These are phyloP conservation scores for Symbiotaphrina buchneri DNA, from an alignment of 495 filamentous ascomycete genomes.

Conservation along the genomic window DNA sequence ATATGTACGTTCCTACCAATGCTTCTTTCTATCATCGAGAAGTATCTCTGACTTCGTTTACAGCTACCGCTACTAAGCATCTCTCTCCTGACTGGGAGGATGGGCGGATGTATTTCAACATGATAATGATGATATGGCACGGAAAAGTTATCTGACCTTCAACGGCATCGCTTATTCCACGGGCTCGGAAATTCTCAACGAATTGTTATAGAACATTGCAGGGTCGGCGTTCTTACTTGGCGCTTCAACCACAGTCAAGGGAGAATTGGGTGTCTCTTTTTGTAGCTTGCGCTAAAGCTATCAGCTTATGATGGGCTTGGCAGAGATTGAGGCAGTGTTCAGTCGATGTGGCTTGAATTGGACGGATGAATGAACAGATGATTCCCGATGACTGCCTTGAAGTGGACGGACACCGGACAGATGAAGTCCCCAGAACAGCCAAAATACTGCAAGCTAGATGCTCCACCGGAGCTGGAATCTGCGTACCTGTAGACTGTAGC, in stretches of 20 bases:
- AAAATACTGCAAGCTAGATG: too few species aligned
- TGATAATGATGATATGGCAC: conserved; percentile 39
- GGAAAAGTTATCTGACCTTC: conserved; percentile 39
- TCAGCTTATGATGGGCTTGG: too few species aligned
- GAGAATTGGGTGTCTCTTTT: conserved; percentile 6
- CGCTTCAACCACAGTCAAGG: conserved; percentile 16
- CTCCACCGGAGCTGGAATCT: too few species aligned
- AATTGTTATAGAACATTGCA: conserved; percentile 10
- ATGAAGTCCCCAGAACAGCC: too few species aligned
- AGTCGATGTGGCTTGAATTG: too few species aligned
- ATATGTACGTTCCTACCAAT: conserved; percentile 21
- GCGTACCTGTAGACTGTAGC: too few species aligned
- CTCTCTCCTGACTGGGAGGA: conserved; percentile 18
- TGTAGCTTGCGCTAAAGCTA: too few species aligned
- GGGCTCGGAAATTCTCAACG: conserved; percentile 13
- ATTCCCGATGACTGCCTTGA: too few species aligned
- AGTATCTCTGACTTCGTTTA: conserved; percentile 3
- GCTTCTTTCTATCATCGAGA: conserved; percentile 3
- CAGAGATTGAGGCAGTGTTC: too few species aligned
- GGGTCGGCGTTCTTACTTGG: conserved; percentile 13
- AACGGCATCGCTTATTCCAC: conserved; percentile 27
- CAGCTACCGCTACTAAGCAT: conserved; percentile 32
- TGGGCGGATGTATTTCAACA: conserved; percentile 46
- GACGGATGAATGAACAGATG: too few species aligned
- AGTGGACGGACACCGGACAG: too few species aligned